These are phyloP conservation scores for Debaryomyces maramus DNA, from an alignment of 805 yeast species.

Conservation along the genomic window DNA sequence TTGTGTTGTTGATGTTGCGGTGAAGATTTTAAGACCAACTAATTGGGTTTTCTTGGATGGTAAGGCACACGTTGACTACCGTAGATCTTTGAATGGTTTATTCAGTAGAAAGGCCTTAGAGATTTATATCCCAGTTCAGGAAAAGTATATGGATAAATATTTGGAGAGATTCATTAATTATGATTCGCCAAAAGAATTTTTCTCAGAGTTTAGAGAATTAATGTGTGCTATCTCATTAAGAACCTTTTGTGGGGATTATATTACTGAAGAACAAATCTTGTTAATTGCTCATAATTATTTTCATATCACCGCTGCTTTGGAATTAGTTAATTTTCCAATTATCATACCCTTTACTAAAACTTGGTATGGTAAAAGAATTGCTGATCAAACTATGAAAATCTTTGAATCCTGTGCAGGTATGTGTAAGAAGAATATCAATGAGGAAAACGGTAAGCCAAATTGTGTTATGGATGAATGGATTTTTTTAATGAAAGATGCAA, in stretches of 20 bases:
- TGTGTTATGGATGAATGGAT: conserved; percentile 98
- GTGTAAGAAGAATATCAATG: conserved; percentile 76
- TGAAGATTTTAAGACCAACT: conserved; percentile 87
- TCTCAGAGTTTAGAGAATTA: conserved; percentile 93
- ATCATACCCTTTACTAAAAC: conserved; percentile 95
- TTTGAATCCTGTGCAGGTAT: conserved; percentile 85
- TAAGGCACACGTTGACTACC: conserved; percentile 89
- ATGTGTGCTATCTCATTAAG: conserved; percentile 91
- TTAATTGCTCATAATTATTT: conserved; percentile 90
- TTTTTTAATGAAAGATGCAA: conserved; percentile 75
- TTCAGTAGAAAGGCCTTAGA: conserved; percentile 84
- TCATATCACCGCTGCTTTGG: conserved; percentile 91
- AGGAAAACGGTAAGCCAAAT: conserved; percentile 70
- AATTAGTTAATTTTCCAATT: conserved; percentile 96
- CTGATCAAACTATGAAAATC: conserved; percentile 91
- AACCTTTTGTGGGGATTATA: conserved; percentile 94
- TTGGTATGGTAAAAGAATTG: conserved; percentile 94
- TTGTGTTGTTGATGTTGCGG: conserved; percentile 96
- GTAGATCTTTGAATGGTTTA: conserved; percentile 85
- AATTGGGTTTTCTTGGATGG: conserved; percentile 99
- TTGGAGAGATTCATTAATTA: conserved; percentile 63
- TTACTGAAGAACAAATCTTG: conserved; percentile 87
- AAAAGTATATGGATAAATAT: conserved; percentile 80
- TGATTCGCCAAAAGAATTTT: conserved; percentile 71
- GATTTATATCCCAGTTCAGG: conserved; percentile 81